Evolutionary conservation across 2,329 filamentous ascomycete genomes (phyloP), one percentile per base, ranked within the genome.

Genomic region (Trichoderma brevicompactum): DNA sequence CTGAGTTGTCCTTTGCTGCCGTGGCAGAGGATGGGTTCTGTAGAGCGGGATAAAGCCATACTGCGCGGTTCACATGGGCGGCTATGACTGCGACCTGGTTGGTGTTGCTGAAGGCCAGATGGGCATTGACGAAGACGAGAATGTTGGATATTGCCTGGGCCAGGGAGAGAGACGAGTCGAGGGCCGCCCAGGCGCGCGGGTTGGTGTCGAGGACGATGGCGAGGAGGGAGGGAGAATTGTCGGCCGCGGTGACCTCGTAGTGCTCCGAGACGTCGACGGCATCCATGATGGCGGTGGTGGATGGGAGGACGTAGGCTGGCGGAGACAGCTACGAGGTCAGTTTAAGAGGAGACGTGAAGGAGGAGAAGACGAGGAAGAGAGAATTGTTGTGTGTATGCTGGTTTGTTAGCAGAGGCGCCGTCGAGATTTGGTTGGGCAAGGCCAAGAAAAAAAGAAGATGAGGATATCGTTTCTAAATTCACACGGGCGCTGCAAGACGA

Each of bases 141-240:
- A 98, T 86, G 79, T 94, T 87, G 68, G 94, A 92, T 67, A 99
- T 83, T 67, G 92, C 92, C 73, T 90, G 89, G 56, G 91, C 91
- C 67, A 99, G 86, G 34, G 94, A 88, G 7, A 98, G 87, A 38
- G 86, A 86, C 65, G 87, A 79, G 67, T 89, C 83, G 50, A 98
- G 86, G 67, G 92, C 84, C 7, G 92, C 88, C 95, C 95, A 97
- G 72, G 95, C 94, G 72, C 94, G 91, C 2, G 95, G 95, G 76
- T 99, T 99, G 32, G 94, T 97, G 81, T 99, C 95, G 80, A 99
- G 86, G 73, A 99, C 85, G 73, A 99, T 89, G 70, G 92, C 90
- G 60, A 97, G 87, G 41, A 99, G 88, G 13, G 94, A 96, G 0
- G 95, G 92, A 5, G 85, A 80, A 68, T 87, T 85, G 64, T 82